Conservation (phyloP, 805 yeast species). For the Yamadazyma insecticola region DNA sequence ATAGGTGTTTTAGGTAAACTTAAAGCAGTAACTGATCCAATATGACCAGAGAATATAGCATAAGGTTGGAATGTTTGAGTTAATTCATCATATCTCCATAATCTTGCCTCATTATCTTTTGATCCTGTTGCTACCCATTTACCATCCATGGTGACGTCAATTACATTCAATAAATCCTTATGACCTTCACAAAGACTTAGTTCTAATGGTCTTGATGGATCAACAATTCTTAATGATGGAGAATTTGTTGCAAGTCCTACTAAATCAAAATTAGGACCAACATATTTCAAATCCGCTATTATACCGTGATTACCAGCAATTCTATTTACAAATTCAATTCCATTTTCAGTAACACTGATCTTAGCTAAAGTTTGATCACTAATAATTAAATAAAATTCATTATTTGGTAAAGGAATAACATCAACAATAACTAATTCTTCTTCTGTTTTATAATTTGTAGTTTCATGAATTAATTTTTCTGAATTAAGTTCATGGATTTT, state of each 20-base stretch:
- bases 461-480: conserved; percentile 44
- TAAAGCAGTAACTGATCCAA: conserved; percentile 80
- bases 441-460: conserved; percentile 49
- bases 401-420: conserved; percentile 35
- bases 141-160: conserved; percentile 79
- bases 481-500: conserved; percentile 56
- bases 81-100: conserved; percentile 67
- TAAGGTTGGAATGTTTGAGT: conserved; percentile 36
- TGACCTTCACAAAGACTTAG: conserved; percentile 75
- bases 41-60: conserved; percentile 79
- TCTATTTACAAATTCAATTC: conserved; percentile 44
- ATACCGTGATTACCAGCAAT: conserved; percentile 96
- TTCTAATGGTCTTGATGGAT: conserved; percentile 56
- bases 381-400: conserved; percentile 45
- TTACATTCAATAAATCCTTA: conserved; percentile 72
- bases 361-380: conserved; percentile 82
- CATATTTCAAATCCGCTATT: conserved; percentile 80
- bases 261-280: conserved; percentile 54
- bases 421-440: conserved; percentile 75
- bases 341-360: conserved; percentile 26
- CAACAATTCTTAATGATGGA: conserved; percentile 75
- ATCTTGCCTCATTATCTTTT: conserved; percentile 78
- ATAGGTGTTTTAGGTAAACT: conserved; percentile 57
- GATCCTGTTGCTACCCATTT: conserved; percentile 88
- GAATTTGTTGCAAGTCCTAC: conserved; percentile 93